phyloP scores from a whole-genome alignment of 2,329 filamentous ascomycete genomes.

The Colletotrichum spaethianum region DNA sequence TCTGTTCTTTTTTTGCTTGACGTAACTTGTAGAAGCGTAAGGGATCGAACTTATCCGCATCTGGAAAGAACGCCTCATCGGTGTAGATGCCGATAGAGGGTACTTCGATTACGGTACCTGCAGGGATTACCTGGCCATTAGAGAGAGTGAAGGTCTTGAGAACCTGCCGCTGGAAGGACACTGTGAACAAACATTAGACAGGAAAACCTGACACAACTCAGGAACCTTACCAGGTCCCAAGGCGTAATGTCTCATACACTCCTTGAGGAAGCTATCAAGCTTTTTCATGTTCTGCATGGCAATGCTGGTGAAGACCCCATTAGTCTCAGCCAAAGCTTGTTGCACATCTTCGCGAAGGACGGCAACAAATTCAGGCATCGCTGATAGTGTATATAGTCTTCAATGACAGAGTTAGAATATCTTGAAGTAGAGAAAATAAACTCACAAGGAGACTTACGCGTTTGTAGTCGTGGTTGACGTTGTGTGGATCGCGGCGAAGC shows the following conservation, averaged over 20 bases:
- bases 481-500: constrained; percentile 67
- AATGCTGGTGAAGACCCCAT: constrained; percentile 52
- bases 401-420: neutral
- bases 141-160: constrained; percentile 66
- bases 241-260: constrained; percentile 52
- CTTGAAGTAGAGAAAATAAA: rapidly evolving
- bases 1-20: constrained; percentile 16
- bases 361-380: constrained; percentile 64
- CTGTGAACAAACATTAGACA: constrained; percentile 41
- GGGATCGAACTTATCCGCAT: constrained; percentile 48
- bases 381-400: constrained; percentile 66
- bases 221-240: constrained; percentile 51
- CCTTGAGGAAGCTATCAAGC: constrained; percentile 58
- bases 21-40: constrained; percentile 34
- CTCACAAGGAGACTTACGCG: constrained; percentile 48
- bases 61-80: constrained; percentile 53
- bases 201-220: constrained; percentile 47
- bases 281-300: constrained; percentile 56
- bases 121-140: constrained; percentile 65
- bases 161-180: constrained; percentile 65
- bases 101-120: constrained; percentile 59
- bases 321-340: constrained; percentile 52
- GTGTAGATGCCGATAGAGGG: constrained; percentile 53
- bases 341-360: constrained; percentile 66
- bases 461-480: constrained; percentile 62